Evolutionary conservation across 495 filamentous ascomycete species (phyloP), one percentile per base, ranked within the genome.

Genomic region (Xylaria grammica): DNA sequence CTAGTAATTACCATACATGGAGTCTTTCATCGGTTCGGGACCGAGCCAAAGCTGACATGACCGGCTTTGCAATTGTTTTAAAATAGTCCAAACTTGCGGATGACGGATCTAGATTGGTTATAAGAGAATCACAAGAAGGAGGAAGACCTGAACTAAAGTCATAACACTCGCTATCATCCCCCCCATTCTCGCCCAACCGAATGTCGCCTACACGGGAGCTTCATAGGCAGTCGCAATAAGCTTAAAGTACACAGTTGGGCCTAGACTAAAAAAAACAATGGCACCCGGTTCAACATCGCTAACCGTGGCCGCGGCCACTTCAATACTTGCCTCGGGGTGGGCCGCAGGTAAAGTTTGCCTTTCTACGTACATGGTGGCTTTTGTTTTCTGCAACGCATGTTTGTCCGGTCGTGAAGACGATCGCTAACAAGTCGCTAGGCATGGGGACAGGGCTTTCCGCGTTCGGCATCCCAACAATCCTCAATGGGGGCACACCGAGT

Each of bases 391-490:
- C 32, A 36, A 36, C 32, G 45, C 17, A 20, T 27, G 20, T 44
- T 5, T 27, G 27, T 30, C 7, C 3, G 52, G 32, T 51, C 24
- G 24, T 15, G 24, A 29, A 27, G 2, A 20, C 40, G 11, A n/a
- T 27, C 42, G 38, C 60, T 52, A 19, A 53, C 49, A 44, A 9
- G 34, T n/a, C 13, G 45, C n/a, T 7, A 75, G 72, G 77, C 19
- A 69, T 73, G 24, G 65, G 74, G 5, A 66, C 67, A 49, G 52
- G 66, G 13, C 60, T 75, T 24, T 74, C 75, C 10, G 44, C 63
- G 3, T 53, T 77, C 2, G 45, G 51, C 36, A 69, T 74, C 29
- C 75, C 75, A 7, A 65, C 30, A 13, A 69, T 79, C 7, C n/a
- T 65, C 34, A 49, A 68, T 3, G 70, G 69, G 29, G 53, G 66